Evolutionary conservation across 257 asterid species (phyloP).

Genomic region (Vinca minor): DNA sequence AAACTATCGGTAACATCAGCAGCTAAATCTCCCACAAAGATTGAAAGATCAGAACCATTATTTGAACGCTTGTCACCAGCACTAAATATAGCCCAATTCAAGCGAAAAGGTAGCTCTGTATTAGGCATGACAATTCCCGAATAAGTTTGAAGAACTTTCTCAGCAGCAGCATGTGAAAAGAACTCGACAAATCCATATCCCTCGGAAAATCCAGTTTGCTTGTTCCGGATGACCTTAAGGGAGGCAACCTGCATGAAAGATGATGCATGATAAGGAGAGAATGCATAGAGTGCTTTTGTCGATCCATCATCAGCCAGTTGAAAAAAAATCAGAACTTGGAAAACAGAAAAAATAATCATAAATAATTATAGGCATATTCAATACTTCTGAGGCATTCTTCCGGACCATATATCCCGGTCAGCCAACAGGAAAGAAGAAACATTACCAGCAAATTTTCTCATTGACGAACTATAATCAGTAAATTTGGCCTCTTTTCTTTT

Average conservation of each 20-base stretch:
- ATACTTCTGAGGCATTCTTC: no score
- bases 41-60: conserved; percentile 74
- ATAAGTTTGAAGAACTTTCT: conserved; percentile 63
- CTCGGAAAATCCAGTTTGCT: conserved; percentile 78
- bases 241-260: conserved; percentile 56
- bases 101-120: conserved; percentile 70
- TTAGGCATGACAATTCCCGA: conserved; percentile 65
- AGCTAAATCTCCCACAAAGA: conserved; percentile 92
- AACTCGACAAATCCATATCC: conserved; percentile 95
- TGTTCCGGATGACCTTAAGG: conserved; percentile 84
- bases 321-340: not conserved
- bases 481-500: no score
- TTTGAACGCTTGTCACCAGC: conserved; percentile 77
- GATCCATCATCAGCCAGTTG: not conserved
- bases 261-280: not conserved
- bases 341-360: not conserved
- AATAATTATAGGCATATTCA: no score
- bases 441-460: no score
- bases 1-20: conserved; percentile 83
- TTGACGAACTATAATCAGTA: no score
- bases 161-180: conserved; percentile 70
- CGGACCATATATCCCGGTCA: no score
- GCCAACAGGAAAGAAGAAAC: no score
- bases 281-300: not conserved
- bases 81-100: conserved; percentile 97